phyloP scores from a whole-genome alignment of 2,329 filamentous ascomycete species.

The Berkeleyomyces rouxiae region DNA sequence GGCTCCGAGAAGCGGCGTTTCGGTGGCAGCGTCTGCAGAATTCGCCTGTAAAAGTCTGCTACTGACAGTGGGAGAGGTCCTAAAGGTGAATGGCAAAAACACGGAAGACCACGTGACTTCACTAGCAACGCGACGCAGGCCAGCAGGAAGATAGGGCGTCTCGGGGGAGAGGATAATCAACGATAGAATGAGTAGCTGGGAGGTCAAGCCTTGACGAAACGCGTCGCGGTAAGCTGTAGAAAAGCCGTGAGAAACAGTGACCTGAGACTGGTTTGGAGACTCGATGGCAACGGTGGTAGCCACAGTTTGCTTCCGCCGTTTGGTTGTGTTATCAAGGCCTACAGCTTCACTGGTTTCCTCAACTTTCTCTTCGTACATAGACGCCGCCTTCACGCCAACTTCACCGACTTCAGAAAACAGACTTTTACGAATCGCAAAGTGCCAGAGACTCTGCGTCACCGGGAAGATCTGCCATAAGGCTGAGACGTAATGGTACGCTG shows the following conservation, averaged over 20 bases:
- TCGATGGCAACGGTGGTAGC: background rate
- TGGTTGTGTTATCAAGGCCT: background rate
- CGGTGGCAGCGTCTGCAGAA: background rate
- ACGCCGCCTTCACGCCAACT: background rate
- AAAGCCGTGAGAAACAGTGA: background rate
- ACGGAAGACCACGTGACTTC: background rate
- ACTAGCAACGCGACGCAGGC: background rate
- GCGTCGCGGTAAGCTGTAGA: background rate
- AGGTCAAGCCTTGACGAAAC: background rate
- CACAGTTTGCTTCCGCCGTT: background rate
- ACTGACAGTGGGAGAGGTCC: background rate
- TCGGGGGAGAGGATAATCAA: background rate
- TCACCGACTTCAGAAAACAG: background rate
- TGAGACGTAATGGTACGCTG: background rate
- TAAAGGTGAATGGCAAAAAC: background rate
- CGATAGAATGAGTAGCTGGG: background rate
- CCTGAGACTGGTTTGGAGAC: background rate
- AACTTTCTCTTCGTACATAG: background rate
- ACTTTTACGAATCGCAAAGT: background rate
- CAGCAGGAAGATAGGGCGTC: background rate
- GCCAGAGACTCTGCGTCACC: background rate
- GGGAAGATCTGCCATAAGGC: slow-evolving; percentile 12
- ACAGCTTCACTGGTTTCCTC: background rate
- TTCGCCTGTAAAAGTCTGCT: background rate
- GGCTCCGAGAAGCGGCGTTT: background rate